Percentiles rank a stretch among this genome's conserved stretches.
These are phyloP conservation scores for Exophiala alcalophila DNA, from an alignment of 2,329 filamentous ascomycete species.

Conservation along the genomic window DNA sequence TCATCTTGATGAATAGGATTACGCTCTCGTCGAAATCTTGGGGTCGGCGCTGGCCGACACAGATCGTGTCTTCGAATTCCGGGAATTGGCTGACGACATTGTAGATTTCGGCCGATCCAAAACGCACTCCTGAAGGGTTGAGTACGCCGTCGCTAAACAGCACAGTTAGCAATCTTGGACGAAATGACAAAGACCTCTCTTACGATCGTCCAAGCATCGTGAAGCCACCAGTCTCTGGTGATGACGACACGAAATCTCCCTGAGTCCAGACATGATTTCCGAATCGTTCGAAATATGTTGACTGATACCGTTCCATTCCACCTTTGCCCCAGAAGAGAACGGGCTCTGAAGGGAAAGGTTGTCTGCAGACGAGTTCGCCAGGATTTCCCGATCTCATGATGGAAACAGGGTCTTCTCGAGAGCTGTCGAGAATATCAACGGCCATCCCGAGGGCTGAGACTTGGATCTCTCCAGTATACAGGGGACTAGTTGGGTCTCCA, in stretches of 20 bases:
- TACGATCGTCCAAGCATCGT: too few relatives aligned
- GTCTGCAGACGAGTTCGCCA: constrained; percentile 46
- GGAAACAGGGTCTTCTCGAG: not conserved
- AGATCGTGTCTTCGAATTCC: constrained; percentile 4
- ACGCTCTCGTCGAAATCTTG: constrained; percentile 3
- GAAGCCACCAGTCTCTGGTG: not conserved
- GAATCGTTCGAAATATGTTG: too few relatives aligned
- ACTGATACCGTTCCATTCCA: constrained; percentile 46
- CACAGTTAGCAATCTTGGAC: constrained; percentile 36
- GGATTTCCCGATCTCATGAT: constrained; percentile 31
- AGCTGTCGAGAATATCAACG: constrained; percentile 5
- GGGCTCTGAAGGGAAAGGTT: constrained; percentile 47
- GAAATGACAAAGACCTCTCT: too few relatives aligned
- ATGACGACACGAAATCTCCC: constrained; percentile 53
- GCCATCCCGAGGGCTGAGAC: constrained; percentile 49
- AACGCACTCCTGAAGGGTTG: constrained; percentile 84
- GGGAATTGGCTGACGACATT: constrained; percentile 46
- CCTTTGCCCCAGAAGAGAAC: constrained; percentile 44
- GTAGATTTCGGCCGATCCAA: constrained; percentile 92
- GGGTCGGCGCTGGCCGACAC: constrained; percentile 1
- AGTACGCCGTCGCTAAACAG: constrained; percentile 8
- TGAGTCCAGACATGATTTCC: constrained; percentile 50
- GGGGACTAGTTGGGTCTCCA: constrained; percentile 65
- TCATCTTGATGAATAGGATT: constrained; percentile 7
- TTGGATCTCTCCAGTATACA: constrained; percentile 58